Base-by-base conservation (phyloP, 139 green algal species). In the Haematococcus lacustris region DNA sequence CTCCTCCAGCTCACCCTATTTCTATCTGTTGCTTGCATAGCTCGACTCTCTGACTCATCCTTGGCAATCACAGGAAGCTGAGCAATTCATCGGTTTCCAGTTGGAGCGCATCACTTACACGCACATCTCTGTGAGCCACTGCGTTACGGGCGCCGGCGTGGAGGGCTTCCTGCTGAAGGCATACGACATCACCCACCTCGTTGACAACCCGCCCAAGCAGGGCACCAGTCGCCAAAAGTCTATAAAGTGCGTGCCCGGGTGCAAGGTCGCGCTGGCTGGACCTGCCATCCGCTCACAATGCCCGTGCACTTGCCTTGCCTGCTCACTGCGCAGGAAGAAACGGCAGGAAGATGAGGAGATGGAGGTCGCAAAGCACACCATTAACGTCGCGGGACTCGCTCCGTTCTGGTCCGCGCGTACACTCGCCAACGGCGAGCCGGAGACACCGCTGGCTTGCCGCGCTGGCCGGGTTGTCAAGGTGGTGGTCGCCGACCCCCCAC, bases 61-160 rank as follows among this genome's bases (percentile, higher is more conserved):
- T n/a, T n/a, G 17, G 30, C 60, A 67, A 30, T 28, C 64, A 35
- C 64, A 72, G 67, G 51, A 76, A 38, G 38, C 30, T 2, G 78
- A 84, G 51, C 78, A 84, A 67, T 84, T 80, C 34, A 37, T 72
- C 9, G 78, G 74, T n/a, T 76, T 84, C 51, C 41, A 76, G 71
- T 59, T 84, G 38, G 57, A 84, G 43, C 71, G 78, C 47, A 78
- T 80, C 73, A 63, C 34, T 17, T 72, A 73, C 66, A 26, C 59
- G 66, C 39, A 75, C 39, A 64, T 53, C 1, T 71, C 60, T 28
- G 65, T 76, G 65, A 30, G 75, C 43, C 47, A 77, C 59, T 60
- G 7, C 35, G 35, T 59, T 13, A 76, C 70, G 1, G 53, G 37
- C 5, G 70, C 40, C 40, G 67, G 69, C 32, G 30, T 83, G 21